These are phyloP conservation scores for Solanum chiquidenum DNA, from an alignment of 257 asterid genomes.

Conservation along the genomic window DNA sequence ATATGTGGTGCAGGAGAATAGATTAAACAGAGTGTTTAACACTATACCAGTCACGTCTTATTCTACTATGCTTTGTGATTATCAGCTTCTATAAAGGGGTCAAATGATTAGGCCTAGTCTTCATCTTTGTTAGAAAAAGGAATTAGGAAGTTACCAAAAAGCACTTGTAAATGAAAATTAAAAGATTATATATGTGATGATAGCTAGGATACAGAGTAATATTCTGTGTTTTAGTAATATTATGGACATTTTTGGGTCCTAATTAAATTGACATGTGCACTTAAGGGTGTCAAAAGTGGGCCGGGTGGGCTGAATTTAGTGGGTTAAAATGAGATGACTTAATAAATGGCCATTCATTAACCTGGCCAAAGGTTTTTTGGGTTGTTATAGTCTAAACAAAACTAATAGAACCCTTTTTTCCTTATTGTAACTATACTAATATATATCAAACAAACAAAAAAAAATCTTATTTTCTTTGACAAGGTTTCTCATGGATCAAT, in stretches of 20 bases:
- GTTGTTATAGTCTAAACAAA: background rate
- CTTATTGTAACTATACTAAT: background rate
- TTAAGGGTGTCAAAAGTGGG: background rate
- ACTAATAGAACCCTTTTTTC: background rate
- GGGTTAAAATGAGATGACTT: background rate
- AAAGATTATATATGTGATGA: background rate
- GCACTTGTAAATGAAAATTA: background rate
- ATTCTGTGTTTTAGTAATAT: background rate
- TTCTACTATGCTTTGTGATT: background rate
- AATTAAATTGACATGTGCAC: background rate
- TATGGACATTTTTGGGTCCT: conserved; percentile 4
- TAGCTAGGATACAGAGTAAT: background rate
- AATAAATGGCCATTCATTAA: background rate
- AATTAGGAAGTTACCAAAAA: background rate
- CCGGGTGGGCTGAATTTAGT: background rate
- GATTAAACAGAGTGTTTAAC: background rate
- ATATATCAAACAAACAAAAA: background rate
- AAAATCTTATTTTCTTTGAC: background rate
- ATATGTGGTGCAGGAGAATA: background rate
- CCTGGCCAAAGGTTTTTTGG: background rate
- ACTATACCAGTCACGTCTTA: background rate
- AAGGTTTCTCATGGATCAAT: background rate
- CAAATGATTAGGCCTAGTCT: background rate
- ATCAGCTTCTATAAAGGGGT: background rate
- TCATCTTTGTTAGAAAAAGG: background rate